Evolutionary conservation across 352 stramenopile species (phyloP).

Genomic region (Albugo laibachii): DNA sequence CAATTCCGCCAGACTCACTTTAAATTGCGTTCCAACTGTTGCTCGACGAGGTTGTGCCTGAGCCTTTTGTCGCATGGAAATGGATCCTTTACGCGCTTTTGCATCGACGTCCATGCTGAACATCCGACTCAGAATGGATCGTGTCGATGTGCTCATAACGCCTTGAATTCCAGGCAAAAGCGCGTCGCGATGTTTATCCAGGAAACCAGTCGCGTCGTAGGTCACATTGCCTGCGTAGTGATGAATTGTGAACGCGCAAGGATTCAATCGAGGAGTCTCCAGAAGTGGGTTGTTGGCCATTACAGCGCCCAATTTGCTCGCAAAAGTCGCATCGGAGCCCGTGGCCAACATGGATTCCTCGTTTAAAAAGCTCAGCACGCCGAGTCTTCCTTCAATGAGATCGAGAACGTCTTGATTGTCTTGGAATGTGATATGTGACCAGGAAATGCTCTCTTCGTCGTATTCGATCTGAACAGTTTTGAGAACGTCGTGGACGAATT

Average conservation of each 20-base stretch:
- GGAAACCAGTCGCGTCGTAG: constrained; percentile 60
- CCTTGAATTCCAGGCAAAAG: constrained; percentile 73
- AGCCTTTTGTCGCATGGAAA: constrained; percentile 17
- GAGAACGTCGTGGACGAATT: constrained; percentile 80
- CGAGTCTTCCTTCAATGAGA: constrained; percentile 76
- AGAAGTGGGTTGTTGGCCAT: constrained; percentile 78
- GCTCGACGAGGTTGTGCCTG: constrained; percentile 40
- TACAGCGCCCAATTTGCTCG: constrained; percentile 70
- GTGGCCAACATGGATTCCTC: constrained; percentile 75
- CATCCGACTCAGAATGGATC: constrained; percentile 43
- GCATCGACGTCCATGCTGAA: constrained; percentile 33
- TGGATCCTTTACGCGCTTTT: constrained; percentile 1
- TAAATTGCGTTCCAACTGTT: constrained; percentile 73
- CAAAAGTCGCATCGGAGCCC: constrained; percentile 71
- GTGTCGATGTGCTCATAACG: constrained; percentile 52
- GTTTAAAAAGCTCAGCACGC: constrained; percentile 80
- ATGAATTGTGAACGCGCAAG: constrained; percentile 67
- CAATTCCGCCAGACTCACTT: constrained; percentile 55
- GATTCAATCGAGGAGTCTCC: constrained; percentile 61
- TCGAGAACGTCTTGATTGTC: constrained; percentile 84
- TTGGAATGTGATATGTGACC: constrained; percentile 76
- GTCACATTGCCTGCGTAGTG: constrained; percentile 77
- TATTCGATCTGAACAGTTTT: constrained; percentile 84
- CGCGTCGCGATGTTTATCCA: constrained; percentile 72
- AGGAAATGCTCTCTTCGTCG: constrained; percentile 83